Conservation (phyloP, 2,329 filamentous ascomycete genomes). For the Pseudogymnoascus sp. region DNA sequence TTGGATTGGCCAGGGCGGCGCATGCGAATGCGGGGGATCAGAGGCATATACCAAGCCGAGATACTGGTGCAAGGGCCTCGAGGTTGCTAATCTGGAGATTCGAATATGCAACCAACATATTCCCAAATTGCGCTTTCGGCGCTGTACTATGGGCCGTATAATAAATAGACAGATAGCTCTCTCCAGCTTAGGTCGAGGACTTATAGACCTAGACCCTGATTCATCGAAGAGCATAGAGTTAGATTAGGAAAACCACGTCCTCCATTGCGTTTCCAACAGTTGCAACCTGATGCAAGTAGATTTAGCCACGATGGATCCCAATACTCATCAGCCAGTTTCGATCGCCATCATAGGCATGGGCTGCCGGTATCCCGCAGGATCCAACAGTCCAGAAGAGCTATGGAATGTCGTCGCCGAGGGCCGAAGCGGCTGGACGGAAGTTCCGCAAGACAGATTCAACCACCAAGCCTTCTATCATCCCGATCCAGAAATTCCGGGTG, state of each 20-base stretch:
- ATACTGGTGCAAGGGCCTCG: neutral
- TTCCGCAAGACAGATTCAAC: slow-evolving; percentile 21
- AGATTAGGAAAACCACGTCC: neutral
- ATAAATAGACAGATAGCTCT: neutral
- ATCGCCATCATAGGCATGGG: slow-evolving; percentile 31
- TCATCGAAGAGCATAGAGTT: neutral
- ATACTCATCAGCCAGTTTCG: slow-evolving; percentile 13
- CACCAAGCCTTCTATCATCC: slow-evolving; percentile 13
- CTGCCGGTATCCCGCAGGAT: slow-evolving; percentile 27
- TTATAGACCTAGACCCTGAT: neutral
- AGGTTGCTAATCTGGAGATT: neutral
- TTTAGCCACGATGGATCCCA: neutral
- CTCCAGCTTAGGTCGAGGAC: neutral
- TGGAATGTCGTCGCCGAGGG: slow-evolving; percentile 21
- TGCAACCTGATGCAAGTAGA: neutral
- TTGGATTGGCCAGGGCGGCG: neutral
- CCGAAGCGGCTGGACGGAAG: slow-evolving; percentile 6
- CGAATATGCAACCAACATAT: neutral
- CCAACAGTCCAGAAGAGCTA: slow-evolving; percentile 28
- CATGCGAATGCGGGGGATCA: neutral
- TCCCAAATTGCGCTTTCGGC: neutral
- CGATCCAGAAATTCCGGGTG: neutral
- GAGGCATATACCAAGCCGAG: neutral
- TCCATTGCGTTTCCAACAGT: neutral
- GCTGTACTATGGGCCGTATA: neutral